Evolutionary conservation across 2,329 filamentous ascomycete species (phyloP), one percentile per base, ranked within the genome.

Genomic region (Fusarium agapanthi): DNA sequence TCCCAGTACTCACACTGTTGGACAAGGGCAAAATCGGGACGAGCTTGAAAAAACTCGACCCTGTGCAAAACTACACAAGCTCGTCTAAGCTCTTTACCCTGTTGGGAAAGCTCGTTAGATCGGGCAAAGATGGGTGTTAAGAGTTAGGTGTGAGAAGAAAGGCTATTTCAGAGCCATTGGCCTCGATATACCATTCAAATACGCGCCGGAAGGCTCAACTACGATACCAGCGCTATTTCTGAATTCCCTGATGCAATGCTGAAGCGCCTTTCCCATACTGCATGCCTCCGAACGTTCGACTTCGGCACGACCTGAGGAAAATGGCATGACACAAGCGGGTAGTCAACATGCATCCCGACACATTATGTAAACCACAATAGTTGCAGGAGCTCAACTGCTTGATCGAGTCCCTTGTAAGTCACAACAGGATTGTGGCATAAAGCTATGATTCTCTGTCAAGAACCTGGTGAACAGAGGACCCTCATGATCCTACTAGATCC

Each of bases 51-150:
- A 37, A 24, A 67, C 63, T 16, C 13, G 24, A 69, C 71, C 72
- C 32, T 51, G 75, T 77, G 75, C 58, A 64, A 77, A 77, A 57
- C 43, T 41, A 5, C 30, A 41, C 14, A 10, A 55, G 38, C 7
- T 71, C 66, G 69, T 77, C 66, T 70, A 71, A 78, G 76, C 76
- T 78, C 75, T 63, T 73, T 78, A 34, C 76, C 68, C 41, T 37
- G 74, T 76, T 69, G 13, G 76, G 76, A 65, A 71, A 77, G 65
- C 60, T 68, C 48, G 56, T 41, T 50, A 63, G 59, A 69, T 68
- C 61, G 53, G 67, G 38, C 32, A 48, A 50, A 32, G 50, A 65
- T 55, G 48, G 30, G 37, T 68, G 14, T 30, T 14, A 38, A 58
- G 53, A 67, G 44, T 50, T n/a, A 11, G 43, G 22, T 37, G 47